phyloP scores from a whole-genome alignment of 1,139 yeast genomes.

The Lodderomyces orthopsilosis region DNA sequence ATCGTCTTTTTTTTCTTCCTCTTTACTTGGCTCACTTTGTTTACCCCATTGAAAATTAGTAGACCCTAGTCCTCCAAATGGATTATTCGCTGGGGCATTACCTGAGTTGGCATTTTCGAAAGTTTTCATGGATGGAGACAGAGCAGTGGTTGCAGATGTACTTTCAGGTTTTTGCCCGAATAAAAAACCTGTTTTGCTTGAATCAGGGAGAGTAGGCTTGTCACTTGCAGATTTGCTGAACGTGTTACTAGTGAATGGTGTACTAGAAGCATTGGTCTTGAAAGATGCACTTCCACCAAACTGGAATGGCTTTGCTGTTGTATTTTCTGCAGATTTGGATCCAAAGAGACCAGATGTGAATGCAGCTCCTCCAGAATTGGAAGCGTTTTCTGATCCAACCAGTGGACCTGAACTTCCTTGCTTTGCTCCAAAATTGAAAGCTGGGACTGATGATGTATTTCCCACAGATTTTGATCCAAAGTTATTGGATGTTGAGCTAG shows the following conservation, averaged over 20 bases:
- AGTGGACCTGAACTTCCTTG: background rate
- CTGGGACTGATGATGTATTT: slow-evolving; percentile 1
- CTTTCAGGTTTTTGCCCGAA: slow-evolving; percentile 1
- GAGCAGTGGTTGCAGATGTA: slow-evolving; percentile 5
- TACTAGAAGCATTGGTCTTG: background rate
- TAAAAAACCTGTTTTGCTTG: background rate
- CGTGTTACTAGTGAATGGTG: background rate
- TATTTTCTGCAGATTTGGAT: slow-evolving; percentile 1
- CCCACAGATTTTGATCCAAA: slow-evolving; percentile 4
- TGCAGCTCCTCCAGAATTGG: slow-evolving; percentile 7
- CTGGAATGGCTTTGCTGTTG: slow-evolving; percentile 18
- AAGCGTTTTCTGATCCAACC: slow-evolving; percentile 13
- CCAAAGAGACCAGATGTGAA: slow-evolving; percentile 6
- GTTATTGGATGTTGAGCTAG: background rate
- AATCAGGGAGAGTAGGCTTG: background rate
- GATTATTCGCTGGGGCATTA: background rate
- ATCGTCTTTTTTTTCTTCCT: slow-evolving; percentile 9
- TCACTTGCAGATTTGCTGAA: background rate
- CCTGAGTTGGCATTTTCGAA: background rate
- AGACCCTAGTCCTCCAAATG: slow-evolving; percentile 3
- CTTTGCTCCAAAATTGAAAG: slow-evolving; percentile 6
- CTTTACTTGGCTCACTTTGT: slow-evolving; percentile 1
- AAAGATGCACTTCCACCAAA: slow-evolving; percentile 14
- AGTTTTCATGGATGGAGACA: background rate
- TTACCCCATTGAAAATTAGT: slow-evolving; percentile 4